A percentile compares a stretch with the other conserved stretches of the same genome.
Conservation (phyloP, 495 filamentous ascomycete species). For the Talaromyces proteolyticus region DNA sequence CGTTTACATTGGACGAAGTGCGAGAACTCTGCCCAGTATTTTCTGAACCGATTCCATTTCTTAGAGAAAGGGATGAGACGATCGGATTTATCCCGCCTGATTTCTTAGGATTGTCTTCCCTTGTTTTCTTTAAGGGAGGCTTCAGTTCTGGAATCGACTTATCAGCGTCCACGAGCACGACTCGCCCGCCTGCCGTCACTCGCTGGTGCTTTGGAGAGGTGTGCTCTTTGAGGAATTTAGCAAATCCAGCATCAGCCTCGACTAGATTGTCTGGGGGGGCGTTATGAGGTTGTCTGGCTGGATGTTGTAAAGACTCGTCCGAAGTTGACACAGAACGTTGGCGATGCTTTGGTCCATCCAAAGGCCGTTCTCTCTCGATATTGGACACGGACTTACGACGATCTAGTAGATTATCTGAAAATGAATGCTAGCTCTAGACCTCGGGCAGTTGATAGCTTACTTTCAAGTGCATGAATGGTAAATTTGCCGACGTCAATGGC, state of each 20-base stretch:
- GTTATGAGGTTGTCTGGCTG: constrained; percentile 16
- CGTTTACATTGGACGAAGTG: neutral
- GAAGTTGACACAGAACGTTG: constrained; percentile 4
- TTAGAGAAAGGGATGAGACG: neutral
- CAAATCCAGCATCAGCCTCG: constrained; percentile 35
- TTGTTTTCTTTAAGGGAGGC: constrained; percentile 8
- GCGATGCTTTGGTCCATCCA: neutral
- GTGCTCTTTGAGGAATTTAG: constrained; percentile 51
- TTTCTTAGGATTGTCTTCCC: constrained; percentile 5
- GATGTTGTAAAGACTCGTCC: constrained; percentile 7
- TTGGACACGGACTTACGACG: constrained; percentile 10
- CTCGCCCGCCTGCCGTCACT: constrained; percentile 60
- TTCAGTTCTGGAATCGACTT: constrained; percentile 27
- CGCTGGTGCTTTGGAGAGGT: constrained; percentile 54
- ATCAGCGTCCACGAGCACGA: constrained; percentile 44
- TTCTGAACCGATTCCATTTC: neutral
- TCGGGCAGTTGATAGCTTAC: constrained; percentile 10
- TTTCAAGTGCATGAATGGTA: constrained; percentile 19
- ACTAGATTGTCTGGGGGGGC: constrained; percentile 15
- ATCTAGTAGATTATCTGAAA: constrained; percentile 21
- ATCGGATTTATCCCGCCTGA: neutral
- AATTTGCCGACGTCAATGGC: constrained; percentile 22
- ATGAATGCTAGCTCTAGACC: neutral
- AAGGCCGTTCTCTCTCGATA: constrained; percentile 12
- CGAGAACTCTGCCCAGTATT: neutral